A percentile compares a stretch with the other conserved stretches of the same genome.
phyloP scores from a whole-genome alignment of 371 early-diverging fungal genomes.

The Parasitella parasitica region DNA sequence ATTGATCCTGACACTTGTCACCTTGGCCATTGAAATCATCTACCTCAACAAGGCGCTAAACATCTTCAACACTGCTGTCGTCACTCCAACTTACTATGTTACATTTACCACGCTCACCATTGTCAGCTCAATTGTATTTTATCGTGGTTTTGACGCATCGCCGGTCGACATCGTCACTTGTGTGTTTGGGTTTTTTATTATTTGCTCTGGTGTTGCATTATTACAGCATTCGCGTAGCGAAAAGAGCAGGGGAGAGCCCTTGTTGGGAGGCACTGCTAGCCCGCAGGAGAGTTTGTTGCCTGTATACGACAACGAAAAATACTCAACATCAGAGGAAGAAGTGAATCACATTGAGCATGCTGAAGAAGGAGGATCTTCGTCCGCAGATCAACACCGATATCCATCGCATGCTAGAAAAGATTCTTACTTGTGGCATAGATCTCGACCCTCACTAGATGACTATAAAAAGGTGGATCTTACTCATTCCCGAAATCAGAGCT shows the following conservation, averaged over 20 bases:
- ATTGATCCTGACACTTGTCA: constrained; percentile 69
- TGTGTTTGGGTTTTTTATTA: constrained; percentile 88
- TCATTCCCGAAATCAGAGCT: not conserved
- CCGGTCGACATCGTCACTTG: constrained; percentile 77
- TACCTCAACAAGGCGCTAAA: constrained; percentile 97
- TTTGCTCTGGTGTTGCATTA: constrained; percentile 60
- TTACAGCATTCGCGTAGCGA: constrained; percentile 35
- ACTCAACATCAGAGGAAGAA: constrained; percentile 18
- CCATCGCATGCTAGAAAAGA: not conserved
- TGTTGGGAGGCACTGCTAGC: constrained; percentile 25
- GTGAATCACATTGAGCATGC: constrained; percentile 3
- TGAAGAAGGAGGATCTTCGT: not conserved
- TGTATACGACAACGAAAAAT: constrained; percentile 16
- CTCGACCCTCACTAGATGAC: constrained; percentile 12
- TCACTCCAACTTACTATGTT: constrained; percentile 93
- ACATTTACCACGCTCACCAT: constrained; percentile 92
- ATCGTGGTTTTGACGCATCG: constrained; percentile 85
- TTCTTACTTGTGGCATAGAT: constrained; percentile 12
- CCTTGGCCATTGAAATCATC: constrained; percentile 87
- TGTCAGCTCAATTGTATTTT: constrained; percentile 83
- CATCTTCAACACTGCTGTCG: constrained; percentile 87
- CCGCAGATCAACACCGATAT: not conserved
- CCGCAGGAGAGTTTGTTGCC: constrained; percentile 7
- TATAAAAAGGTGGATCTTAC: not conserved
- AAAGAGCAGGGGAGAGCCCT: not conserved